Base-by-base conservation (phyloP, 2,329 filamentous ascomycete species). In the Endoconidiophora polonica region DNA sequence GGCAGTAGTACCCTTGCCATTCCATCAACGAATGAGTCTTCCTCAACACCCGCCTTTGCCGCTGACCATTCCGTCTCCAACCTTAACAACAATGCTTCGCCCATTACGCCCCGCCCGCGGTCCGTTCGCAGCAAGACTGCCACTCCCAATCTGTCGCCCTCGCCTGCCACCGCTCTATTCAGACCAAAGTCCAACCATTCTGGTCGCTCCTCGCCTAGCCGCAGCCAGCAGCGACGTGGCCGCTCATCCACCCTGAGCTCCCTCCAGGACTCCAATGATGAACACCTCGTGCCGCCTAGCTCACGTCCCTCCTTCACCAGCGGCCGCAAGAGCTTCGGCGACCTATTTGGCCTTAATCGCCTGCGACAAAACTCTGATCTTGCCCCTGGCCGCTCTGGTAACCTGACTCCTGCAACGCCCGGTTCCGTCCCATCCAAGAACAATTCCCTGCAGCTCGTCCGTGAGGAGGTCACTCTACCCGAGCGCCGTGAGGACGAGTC, bases 191-290 rank as follows among this genome's bases (percentile, higher is more conserved):
- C 69, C 16, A 63, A 67, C 39, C 68, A 73, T 50, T 74, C 71
- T 2, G 78, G 77, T 18, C 79, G 77, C 48, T 94, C 90, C 0
- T 81, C 76, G 4, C 77, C 78, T 12, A 77, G 75, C 2, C 76
- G 80, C 51, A 71, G 72, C 46, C 66, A 77, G 22, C 72, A 74
- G 20, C 66, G 80, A 46, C 74, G 88, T 57, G 83, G 81, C 48
- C 77, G 91, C 56, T 94, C 91, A 16, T 94, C 88, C 4, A 96
- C 91, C 0, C 74, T 94, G 68, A 88, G 84, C 58, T 96, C 90
- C 1, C 65, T 90, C 16, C 79, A 82, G 55, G 73, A 76, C 49
- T 85, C 81, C 1, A 78, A 79, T 49, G 84, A 86, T 54, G 77
- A 82, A 33, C 77, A 80, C 49, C 72, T 83, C 4, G 70, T 77